Conservation (phyloP, 768 basidiomycete genomes). For the Melanogaster broomeanus region DNA sequence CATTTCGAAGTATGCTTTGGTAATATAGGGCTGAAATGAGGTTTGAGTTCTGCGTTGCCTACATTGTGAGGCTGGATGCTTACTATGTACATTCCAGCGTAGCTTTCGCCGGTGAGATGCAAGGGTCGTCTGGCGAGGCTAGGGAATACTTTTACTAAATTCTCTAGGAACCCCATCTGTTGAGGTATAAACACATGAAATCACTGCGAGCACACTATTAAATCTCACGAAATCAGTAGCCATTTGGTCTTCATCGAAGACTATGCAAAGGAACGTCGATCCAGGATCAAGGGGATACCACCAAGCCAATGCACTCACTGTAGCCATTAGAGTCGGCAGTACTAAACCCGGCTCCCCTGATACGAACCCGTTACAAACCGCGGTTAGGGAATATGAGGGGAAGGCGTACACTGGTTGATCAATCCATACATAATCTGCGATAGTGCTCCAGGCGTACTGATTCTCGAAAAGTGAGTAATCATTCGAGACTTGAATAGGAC, state of each 20-base stretch:
- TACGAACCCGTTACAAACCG: constrained; percentile 5
- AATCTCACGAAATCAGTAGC: constrained; percentile 48
- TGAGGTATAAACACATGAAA: constrained; percentile 1
- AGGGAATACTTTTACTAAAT: constrained; percentile 76
- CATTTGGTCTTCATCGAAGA: constrained; percentile 66
- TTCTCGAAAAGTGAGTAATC: constrained; percentile 55
- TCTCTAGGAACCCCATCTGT: constrained; percentile 71
- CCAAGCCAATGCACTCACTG: constrained; percentile 37
- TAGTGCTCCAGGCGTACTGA: constrained; percentile 54
- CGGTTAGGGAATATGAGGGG: background rate
- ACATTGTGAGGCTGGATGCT: constrained; percentile 19
- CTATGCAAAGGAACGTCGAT: constrained; percentile 29
- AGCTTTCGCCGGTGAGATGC: constrained; percentile 71
- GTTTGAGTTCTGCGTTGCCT: background rate
- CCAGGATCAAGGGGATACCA: background rate
- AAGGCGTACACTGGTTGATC: constrained; percentile 63
- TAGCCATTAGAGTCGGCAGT: constrained; percentile 65
- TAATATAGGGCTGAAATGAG: constrained; percentile 63
- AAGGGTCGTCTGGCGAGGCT: constrained; percentile 65
- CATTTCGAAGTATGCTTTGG: constrained; percentile 68
- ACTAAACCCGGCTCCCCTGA: constrained; percentile 61
- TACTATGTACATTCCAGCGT: constrained; percentile 73
- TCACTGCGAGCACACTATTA: background rate
- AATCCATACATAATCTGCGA: constrained; percentile 72
- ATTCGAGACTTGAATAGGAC: constrained; percentile 59